Evolutionary conservation across 2,329 filamentous ascomycete genomes (phyloP).

Genomic region (Penicillium fuscoglaucum): DNA sequence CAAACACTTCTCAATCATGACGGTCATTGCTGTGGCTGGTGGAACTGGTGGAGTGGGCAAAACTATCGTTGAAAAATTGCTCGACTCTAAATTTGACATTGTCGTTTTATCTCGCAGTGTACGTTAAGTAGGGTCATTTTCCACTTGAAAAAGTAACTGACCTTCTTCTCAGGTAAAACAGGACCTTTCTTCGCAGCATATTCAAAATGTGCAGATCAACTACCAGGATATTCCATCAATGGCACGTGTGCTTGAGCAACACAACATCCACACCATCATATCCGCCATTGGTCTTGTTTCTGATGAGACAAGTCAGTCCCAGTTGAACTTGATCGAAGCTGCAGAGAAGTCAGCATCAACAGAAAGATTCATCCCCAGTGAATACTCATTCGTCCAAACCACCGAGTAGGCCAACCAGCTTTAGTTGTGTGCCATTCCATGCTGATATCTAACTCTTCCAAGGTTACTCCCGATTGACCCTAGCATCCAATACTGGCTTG

Average conservation of each 20-base stretch:
- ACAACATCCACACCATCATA: conserved; percentile 49
- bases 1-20: conserved; percentile 31
- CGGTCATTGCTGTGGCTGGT: conserved; percentile 49
- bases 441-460: neutral
- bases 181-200: conserved; percentile 7
- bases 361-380: conserved; percentile 47
- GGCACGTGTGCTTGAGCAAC: conserved; percentile 31
- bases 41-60: conserved; percentile 50
- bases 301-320: conserved; percentile 31
- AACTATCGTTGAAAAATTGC: conserved; percentile 49
- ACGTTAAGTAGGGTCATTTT: conserved; percentile 10
- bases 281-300: conserved; percentile 42
- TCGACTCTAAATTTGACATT: conserved; percentile 38
- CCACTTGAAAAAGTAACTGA: neutral
- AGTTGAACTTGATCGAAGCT: conserved; percentile 49
- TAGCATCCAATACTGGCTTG: conserved; percentile 34
- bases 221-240: conserved; percentile 36
- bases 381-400: conserved; percentile 42
- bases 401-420: conserved; percentile 28
- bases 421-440: neutral
- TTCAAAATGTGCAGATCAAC: conserved; percentile 30
- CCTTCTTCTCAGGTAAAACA: neutral
- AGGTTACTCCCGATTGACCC: conserved; percentile 30
- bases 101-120: conserved; percentile 47
- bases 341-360: conserved; percentile 43